Evolutionary conservation across 768 basidiomycete species (phyloP).

Genomic region (Rhodosporidiobolus sp.): DNA sequence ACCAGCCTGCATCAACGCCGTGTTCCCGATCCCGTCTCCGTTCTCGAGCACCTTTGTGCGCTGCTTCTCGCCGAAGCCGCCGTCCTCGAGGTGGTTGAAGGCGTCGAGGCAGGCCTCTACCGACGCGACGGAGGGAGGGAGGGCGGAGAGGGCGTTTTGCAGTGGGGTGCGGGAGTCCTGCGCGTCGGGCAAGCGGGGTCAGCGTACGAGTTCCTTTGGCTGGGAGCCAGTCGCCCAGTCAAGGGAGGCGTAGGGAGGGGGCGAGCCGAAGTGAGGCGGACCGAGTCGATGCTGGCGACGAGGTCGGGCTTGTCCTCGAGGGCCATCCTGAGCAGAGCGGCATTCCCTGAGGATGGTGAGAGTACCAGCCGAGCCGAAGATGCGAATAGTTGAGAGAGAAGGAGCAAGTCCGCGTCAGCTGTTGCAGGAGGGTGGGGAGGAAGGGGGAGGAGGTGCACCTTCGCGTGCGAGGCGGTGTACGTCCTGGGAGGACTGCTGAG

Average conservation of each 20-base stretch:
- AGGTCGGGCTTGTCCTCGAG: constrained; percentile 17
- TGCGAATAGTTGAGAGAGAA: neutral
- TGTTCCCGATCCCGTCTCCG: constrained; percentile 28
- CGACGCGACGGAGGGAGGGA: constrained; percentile 12
- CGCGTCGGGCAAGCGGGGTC: too few relatives aligned
- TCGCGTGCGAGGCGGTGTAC: constrained; percentile 32
- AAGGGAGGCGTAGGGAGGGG: neutral
- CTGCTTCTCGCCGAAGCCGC: neutral
- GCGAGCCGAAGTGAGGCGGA: neutral
- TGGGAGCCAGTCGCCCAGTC: too few relatives aligned
- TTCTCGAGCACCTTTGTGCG: constrained; percentile 29
- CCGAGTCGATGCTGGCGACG: constrained; percentile 18
- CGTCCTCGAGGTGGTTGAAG: constrained; percentile 6
- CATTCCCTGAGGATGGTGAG: constrained; percentile 9
- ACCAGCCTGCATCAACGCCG: constrained; percentile 34
- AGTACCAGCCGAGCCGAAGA: neutral
- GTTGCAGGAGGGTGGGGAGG: neutral
- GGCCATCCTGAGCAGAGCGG: constrained; percentile 9
- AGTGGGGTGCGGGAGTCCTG: constrained; percentile 37
- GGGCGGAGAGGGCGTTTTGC: constrained; percentile 31
- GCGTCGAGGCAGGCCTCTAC: constrained; percentile 34
- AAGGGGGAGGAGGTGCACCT: constrained; percentile 11
- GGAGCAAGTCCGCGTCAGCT: constrained; percentile 14
- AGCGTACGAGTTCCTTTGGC: too few relatives aligned
- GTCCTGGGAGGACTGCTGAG: neutral